Conservation (phyloP, 257 asterid species). For the Petunia secreta region DNA sequence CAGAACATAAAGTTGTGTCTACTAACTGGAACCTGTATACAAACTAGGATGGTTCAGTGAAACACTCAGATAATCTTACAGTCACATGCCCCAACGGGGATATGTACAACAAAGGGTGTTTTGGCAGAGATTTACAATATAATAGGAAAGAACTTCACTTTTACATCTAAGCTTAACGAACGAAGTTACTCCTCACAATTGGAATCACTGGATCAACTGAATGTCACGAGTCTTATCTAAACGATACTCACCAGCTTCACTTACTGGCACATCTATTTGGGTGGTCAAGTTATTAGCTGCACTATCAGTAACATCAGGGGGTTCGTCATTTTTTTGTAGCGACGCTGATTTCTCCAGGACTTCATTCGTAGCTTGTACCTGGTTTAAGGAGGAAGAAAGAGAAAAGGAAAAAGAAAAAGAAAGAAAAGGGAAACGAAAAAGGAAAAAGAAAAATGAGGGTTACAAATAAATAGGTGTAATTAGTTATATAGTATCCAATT, state of each 20-base stretch:
- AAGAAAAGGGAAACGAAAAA: too few species aligned
- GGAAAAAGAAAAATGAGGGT: too few species aligned
- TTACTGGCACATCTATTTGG: conserved; percentile 41
- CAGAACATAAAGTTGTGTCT: background rate
- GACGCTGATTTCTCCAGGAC: conserved; percentile 37
- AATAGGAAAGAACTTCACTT: background rate
- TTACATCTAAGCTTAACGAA: background rate
- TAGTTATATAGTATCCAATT: too few species aligned
- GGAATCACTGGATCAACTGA: too few species aligned
- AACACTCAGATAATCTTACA: conserved; percentile 5
- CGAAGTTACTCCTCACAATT: background rate
- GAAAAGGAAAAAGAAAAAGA: background rate
- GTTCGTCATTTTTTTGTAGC: conserved; percentile 40
- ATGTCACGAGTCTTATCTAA: background rate
- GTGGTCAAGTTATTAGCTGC: conserved; percentile 34
- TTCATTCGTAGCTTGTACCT: conserved; percentile 50
- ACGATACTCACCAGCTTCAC: conserved; percentile 44
- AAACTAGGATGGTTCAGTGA: background rate
- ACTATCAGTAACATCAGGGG: conserved; percentile 32
- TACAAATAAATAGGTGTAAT: too few species aligned
- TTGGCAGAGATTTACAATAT: background rate
- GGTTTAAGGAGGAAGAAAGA: conserved; percentile 26
- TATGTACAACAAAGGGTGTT: background rate
- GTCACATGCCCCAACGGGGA: background rate
- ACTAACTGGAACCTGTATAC: conserved; percentile 20